Conservation (phyloP, 805 yeast genomes). For the Brettanomyces naardenensis region DNA sequence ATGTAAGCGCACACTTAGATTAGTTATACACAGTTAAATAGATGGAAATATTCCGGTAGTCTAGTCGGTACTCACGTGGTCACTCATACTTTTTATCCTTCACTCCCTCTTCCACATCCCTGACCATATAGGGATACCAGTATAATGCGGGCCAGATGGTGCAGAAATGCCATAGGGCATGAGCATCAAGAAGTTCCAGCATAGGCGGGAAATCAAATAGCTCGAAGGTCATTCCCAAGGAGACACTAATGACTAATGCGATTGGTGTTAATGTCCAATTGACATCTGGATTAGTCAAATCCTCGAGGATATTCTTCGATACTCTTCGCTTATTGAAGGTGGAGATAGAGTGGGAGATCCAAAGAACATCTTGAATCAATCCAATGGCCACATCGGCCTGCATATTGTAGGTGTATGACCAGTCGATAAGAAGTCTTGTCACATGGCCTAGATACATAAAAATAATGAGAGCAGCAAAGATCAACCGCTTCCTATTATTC, state of each 20-base stretch:
- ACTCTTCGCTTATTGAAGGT: slow-evolving; percentile 19
- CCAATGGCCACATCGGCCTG: slow-evolving; percentile 79
- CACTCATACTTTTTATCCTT: slow-evolving; percentile 23
- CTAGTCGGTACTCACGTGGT: too few species aligned
- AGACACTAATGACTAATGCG: slow-evolving; percentile 41
- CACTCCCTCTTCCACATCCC: slow-evolving; percentile 32
- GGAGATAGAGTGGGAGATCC: slow-evolving; percentile 32
- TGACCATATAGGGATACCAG: slow-evolving; percentile 57
- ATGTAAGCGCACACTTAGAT: too few species aligned
- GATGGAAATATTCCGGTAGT: too few species aligned
- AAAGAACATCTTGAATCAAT: slow-evolving; percentile 55
- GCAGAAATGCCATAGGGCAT: slow-evolving; percentile 86
- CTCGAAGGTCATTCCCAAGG: slow-evolving; percentile 81
- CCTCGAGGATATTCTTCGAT: slow-evolving; percentile 11
- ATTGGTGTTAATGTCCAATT: slow-evolving; percentile 47
- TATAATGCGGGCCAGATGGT: slow-evolving; percentile 76
- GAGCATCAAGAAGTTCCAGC: slow-evolving; percentile 72
- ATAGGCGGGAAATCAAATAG: slow-evolving; percentile 82
- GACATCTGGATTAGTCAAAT: slow-evolving; percentile 19
- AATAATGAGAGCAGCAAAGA: slow-evolving; percentile 35
- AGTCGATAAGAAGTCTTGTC: slow-evolving; percentile 53
- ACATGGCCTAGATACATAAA: slow-evolving; percentile 58
- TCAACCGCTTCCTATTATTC: slow-evolving; percentile 20
- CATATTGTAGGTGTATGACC: slow-evolving; percentile 95
- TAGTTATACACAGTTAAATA: too few species aligned